Conservation (phyloP, 768 basidiomycete genomes). For the Stropharia rugosoannulata region DNA sequence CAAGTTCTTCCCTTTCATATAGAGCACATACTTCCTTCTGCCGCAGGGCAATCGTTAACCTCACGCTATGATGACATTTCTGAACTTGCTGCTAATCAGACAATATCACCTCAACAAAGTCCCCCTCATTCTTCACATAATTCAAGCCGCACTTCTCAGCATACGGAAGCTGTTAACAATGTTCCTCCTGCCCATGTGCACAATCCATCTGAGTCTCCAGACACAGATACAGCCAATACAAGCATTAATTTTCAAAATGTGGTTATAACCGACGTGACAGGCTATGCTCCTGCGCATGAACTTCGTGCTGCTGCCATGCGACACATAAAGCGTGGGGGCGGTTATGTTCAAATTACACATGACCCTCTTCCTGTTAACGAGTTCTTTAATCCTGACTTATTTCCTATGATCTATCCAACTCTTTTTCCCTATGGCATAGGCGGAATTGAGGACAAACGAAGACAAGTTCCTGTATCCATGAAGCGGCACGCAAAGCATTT, state of each 20-base stretch:
- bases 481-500: slow-evolving; percentile 32
- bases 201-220: too few species aligned
- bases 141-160: too few species aligned
- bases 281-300: slow-evolving; percentile 21
- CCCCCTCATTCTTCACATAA: too few species aligned
- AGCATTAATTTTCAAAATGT: slow-evolving; percentile 17
- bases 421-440: slow-evolving; percentile 41
- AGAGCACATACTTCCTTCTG: slow-evolving; percentile 18
- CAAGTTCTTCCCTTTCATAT: slow-evolving; percentile 26
- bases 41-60: slow-evolving; percentile 3
- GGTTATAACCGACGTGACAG: slow-evolving; percentile 31
- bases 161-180: too few species aligned
- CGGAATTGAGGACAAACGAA: slow-evolving; percentile 29
- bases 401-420: slow-evolving; percentile 41
- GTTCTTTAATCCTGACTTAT: slow-evolving; percentile 33
- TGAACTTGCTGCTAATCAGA: slow-evolving; percentile 24
- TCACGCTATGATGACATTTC: slow-evolving; percentile 15
- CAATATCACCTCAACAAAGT: slow-evolving; percentile 9
- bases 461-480: slow-evolving; percentile 21
- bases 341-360: slow-evolving; percentile 30
- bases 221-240: too few species aligned
- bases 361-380: slow-evolving; percentile 29
- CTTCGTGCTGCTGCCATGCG: slow-evolving; percentile 30
- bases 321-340: slow-evolving; percentile 28
- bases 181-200: too few species aligned